Conservation (phyloP, 352 stramenopile genomes). For the Phytophthora rubi region DNA sequence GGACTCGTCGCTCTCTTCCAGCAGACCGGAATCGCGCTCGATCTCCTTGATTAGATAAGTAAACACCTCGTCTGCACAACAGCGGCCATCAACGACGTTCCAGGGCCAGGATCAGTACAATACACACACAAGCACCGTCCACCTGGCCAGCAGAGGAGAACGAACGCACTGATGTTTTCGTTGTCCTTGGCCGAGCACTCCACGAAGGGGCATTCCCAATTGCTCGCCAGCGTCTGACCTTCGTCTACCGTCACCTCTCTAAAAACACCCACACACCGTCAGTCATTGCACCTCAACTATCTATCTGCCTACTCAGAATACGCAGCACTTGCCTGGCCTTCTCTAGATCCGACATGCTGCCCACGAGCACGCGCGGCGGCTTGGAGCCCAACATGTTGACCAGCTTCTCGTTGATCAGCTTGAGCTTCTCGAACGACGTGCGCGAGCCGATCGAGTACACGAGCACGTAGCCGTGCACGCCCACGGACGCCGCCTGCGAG, state of each 20-base stretch:
- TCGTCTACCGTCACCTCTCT: constrained; percentile 87
- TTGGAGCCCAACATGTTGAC: constrained; percentile 94
- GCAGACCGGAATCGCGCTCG: constrained; percentile 85
- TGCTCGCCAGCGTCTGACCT: constrained; percentile 88
- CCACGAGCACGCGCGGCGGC: constrained; percentile 93
- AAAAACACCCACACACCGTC: constrained; percentile 12
- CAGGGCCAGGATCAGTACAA: constrained; percentile 8
- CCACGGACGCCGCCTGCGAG: constrained; percentile 95
- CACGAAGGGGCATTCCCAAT: constrained; percentile 94
- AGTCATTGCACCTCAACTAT: background rate
- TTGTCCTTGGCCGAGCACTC: constrained; percentile 95
- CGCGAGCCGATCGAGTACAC: constrained; percentile 95
- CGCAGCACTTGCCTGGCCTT: constrained; percentile 72
- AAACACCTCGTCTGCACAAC: constrained; percentile 85
- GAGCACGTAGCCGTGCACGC: constrained; percentile 95
- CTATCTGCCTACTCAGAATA: background rate
- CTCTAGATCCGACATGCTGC: constrained; percentile 95
- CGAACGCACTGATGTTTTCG: constrained; percentile 88
- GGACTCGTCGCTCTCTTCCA: constrained; percentile 81
- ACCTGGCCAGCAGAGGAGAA: background rate
- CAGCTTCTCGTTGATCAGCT: constrained; percentile 95
- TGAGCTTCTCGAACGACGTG: constrained; percentile 95
- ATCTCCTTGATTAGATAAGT: constrained; percentile 92
- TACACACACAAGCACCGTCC: background rate
- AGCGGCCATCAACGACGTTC: background rate